phyloP scores from a whole-genome alignment of 495 filamentous ascomycete species.

The Hypoxylon lenormandii region DNA sequence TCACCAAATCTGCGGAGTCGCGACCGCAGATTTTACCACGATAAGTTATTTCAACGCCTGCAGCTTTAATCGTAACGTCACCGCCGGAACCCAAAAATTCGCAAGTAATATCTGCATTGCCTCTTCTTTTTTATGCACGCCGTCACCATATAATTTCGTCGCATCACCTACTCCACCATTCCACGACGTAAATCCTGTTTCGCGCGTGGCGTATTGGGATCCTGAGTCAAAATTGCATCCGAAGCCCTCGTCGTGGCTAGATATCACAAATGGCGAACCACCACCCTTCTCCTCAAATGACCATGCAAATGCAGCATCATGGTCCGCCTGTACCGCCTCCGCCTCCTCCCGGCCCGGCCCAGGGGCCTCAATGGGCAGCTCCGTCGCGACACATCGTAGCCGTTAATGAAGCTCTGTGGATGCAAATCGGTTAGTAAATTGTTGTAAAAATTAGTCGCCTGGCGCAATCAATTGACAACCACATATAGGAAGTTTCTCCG shows the following conservation, averaged over 20 bases:
- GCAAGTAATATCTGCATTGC: neutral
- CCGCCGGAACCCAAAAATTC: neutral
- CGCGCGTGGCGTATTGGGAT: slow-evolving; percentile 1
- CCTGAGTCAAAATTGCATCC: slow-evolving; percentile 9
- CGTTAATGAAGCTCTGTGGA: slow-evolving; percentile 90
- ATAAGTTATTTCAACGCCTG: neutral
- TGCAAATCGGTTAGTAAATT: slow-evolving; percentile 82
- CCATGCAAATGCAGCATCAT: slow-evolving; percentile 70
- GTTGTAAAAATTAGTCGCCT: neutral
- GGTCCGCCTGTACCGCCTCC: slow-evolving; percentile 61
- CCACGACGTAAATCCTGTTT: slow-evolving; percentile 11
- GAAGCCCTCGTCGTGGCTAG: slow-evolving; percentile 13
- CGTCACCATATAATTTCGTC: slow-evolving; percentile 22
- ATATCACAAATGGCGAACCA: slow-evolving; percentile 62
- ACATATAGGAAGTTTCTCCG: slow-evolving; percentile 80
- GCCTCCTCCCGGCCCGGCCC: slow-evolving; percentile 49
- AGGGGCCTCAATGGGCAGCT: slow-evolving; percentile 48
- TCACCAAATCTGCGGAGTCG: slow-evolving; percentile 24
- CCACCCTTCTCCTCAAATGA: slow-evolving; percentile 67
- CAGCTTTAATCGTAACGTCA: neutral
- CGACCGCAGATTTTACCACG: slow-evolving; percentile 21
- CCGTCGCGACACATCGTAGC: slow-evolving; percentile 61
- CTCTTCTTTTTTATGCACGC: slow-evolving; percentile 21
- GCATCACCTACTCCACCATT: slow-evolving; percentile 15
- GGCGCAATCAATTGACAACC: slow-evolving; percentile 33